phyloP scores from a whole-genome alignment of 306 rosid species.

The Pyrus betulifolia region DNA sequence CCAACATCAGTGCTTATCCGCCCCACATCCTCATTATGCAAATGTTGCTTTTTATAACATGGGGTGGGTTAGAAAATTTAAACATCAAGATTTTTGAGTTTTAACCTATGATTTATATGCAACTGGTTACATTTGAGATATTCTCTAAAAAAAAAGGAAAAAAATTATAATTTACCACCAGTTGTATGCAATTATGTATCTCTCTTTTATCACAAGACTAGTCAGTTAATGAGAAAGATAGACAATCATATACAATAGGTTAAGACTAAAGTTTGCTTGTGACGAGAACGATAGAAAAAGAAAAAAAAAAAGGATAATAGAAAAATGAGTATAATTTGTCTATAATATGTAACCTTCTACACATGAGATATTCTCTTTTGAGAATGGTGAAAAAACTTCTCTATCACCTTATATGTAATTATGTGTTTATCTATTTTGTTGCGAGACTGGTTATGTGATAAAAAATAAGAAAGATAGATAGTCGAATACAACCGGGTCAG shows the following conservation, averaged over 20 bases:
- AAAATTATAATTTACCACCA: too few species aligned
- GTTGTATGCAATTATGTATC: neutral
- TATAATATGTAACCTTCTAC: too few species aligned
- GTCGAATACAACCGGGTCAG: neutral
- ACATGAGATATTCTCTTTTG: neutral
- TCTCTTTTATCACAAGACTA: too few species aligned
- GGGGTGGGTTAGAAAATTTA: neutral
- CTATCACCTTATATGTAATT: neutral
- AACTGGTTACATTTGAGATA: neutral
- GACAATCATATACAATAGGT: neutral
- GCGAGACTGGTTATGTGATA: neutral
- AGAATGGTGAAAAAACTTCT: neutral
- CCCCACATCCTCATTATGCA: neutral
- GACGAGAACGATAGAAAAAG: neutral
- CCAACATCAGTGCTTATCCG: constrained; percentile 16
- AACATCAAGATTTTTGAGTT: neutral
- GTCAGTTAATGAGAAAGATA: too few species aligned
- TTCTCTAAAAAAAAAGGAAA: too few species aligned
- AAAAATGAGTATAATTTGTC: neutral
- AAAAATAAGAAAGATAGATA: neutral
- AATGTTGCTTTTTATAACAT: neutral
- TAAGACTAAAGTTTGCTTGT: neutral
- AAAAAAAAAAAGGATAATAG: neutral
- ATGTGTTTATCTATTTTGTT: neutral
- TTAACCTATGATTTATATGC: neutral